These are phyloP conservation scores for Favolaschia claudopus DNA, from an alignment of 768 basidiomycete genomes.

Conservation along the genomic window DNA sequence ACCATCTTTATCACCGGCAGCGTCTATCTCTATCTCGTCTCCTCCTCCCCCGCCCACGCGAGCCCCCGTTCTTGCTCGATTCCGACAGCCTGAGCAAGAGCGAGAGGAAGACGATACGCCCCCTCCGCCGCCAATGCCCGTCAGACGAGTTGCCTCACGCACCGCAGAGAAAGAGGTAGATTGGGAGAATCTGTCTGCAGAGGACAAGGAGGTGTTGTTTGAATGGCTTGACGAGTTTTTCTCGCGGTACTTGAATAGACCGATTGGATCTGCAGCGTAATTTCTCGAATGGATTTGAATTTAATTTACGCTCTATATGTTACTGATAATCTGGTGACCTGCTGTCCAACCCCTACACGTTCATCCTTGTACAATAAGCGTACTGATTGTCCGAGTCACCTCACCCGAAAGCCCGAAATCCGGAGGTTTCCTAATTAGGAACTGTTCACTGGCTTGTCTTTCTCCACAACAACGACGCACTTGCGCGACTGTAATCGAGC, in stretches of 20 bases:
- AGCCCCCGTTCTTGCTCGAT: conserved; percentile 24
- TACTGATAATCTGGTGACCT: no score
- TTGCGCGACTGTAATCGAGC: no score
- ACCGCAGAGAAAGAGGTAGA: conserved; percentile 50
- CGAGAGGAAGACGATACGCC: conserved; percentile 18
- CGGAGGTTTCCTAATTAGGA: no score
- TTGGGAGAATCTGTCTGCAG: conserved; percentile 70
- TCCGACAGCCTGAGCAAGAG: conserved; percentile 17
- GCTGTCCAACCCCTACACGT: no score
- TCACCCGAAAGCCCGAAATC: no score
- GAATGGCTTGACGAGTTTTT: conserved; percentile 87
- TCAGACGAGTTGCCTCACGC: conserved; percentile 5
- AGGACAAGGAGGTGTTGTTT: conserved; percentile 80
- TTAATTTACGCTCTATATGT: no score
- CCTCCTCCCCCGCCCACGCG: conserved; percentile 34
- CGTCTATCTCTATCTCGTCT: conserved; percentile 34
- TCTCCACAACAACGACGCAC: no score
- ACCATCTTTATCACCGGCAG: conserved; percentile 20
- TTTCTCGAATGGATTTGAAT: no score
- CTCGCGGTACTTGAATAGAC: conserved; percentile 46
- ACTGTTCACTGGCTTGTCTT: no score
- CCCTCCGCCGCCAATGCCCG: conserved; percentile 15
- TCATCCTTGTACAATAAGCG: no score
- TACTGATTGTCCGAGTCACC: no score
- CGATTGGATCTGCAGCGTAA: conserved; percentile 8